Evolutionary conservation across 306 rosid genomes (phyloP).

Genomic region (Glycine latifolia): DNA sequence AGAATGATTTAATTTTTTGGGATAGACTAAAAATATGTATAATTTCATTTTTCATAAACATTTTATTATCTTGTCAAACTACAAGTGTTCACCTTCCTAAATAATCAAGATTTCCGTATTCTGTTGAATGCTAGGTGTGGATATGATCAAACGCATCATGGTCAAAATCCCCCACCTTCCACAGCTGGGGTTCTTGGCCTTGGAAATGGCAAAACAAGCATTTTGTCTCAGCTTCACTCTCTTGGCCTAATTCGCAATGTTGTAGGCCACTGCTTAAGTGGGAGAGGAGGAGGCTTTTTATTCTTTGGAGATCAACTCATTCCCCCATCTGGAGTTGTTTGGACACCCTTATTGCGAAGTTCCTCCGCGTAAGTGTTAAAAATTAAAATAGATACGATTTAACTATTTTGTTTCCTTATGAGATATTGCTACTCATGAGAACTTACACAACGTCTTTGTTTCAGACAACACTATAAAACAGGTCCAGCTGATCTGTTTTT

Average conservation of each 20-base stretch:
- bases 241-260: slow-evolving; percentile 57
- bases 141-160: slow-evolving; percentile 57
- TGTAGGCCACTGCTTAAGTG: slow-evolving; percentile 76
- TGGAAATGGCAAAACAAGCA: slow-evolving; percentile 63
- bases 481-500: slow-evolving; percentile 78
- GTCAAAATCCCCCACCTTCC: slow-evolving; percentile 48
- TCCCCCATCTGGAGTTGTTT: slow-evolving; percentile 62
- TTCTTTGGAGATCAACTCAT: slow-evolving; percentile 70
- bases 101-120: slow-evolving; percentile 3
- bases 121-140: slow-evolving; percentile 69
- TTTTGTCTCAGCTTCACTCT: slow-evolving; percentile 64
- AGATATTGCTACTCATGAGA: neutral
- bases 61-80: neutral
- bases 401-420: neutral
- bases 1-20: no score
- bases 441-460: slow-evolving; percentile 22
- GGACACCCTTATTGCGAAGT: slow-evolving; percentile 61
- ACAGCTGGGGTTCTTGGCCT: slow-evolving; percentile 87
- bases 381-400: neutral
- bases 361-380: slow-evolving; percentile 54
- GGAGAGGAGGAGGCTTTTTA: slow-evolving; percentile 74
- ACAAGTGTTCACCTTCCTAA: neutral
- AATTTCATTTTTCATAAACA: neutral
- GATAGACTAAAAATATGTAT: neutral
- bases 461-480: slow-evolving; percentile 67